Base-by-base conservation (phyloP, 2,329 filamentous ascomycete species). In the Laburnicola sp. region DNA sequence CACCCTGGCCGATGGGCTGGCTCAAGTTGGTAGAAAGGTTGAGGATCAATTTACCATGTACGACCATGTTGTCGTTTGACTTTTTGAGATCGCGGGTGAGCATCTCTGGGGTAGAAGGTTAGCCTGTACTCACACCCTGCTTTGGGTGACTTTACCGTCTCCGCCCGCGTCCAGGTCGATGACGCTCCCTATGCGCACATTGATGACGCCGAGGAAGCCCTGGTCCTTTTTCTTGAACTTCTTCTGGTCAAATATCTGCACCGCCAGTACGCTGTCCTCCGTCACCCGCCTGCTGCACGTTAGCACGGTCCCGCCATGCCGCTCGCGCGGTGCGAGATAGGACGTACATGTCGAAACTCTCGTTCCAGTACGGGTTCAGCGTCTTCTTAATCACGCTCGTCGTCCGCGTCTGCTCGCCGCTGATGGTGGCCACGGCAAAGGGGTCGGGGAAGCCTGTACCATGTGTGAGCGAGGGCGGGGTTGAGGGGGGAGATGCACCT, bases 221-320 rank as follows among this genome's bases (percentile, higher is more conserved):
- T 99, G 94, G 65, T 99, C 94, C 91, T 97, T 99, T 85, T 99
- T 99, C 82, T 99, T 99, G 79, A 99, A 99, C 78, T 99, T 99
- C 80, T 97, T 97, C 77, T 99, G 94, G 75, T 99, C 94, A 72
- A 99, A 99, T 48, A 99, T 96, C 72, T 99, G 94, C 40, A 99
- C 92, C 6, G 94, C 94, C 41, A 99, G 82, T 68, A 99, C 97
- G 74, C 92, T 96, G 68, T 96, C 93, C 73, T 99, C 94, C 55
- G 87, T 94, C 54, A 91, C 93, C 72, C 84, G 84, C 80, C 94
- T 97, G 71, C 51, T 27, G 25, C n/a, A 44, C 57, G 48, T 71
- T 63, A 71, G 68, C 50, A 37, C 46, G 30, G 38, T 40, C 16
- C 36, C n/a, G 44, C 22, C 50, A 51, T 49, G 34, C n/a, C 47